Evolutionary conservation across 148 eudicot species (phyloP).

Genomic region (Nyssa sinensis): DNA sequence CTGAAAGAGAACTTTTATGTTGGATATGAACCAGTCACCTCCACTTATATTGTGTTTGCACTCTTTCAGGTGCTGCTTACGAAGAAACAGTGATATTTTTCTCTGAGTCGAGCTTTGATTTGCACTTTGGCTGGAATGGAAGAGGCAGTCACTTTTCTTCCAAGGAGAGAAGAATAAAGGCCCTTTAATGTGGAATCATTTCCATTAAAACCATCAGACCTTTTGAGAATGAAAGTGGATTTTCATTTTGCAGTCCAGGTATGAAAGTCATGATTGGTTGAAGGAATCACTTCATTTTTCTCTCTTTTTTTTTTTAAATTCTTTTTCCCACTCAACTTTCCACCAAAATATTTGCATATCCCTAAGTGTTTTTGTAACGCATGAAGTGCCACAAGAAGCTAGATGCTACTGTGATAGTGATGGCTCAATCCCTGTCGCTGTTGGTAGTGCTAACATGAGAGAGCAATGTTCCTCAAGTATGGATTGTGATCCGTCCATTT

Average conservation of each 20-base stretch:
- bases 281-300: too few species aligned
- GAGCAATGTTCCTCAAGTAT: background rate
- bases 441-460: background rate
- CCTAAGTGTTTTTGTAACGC: too few species aligned
- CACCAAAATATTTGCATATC: background rate
- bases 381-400: too few species aligned
- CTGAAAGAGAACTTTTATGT: background rate
- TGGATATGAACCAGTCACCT: too few species aligned
- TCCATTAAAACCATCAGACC: background rate
- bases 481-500: too few species aligned
- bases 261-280: background rate
- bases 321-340: background rate
- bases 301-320: background rate
- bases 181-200: background rate
- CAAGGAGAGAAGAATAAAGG: too few species aligned
- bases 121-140: too few species aligned
- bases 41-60: background rate
- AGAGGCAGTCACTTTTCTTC: background rate
- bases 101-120: too few species aligned
- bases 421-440: background rate
- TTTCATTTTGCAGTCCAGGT: constrained; percentile 4
- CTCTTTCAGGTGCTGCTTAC: too few species aligned
- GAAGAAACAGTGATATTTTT: too few species aligned
- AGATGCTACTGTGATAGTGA: too few species aligned
- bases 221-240: background rate